A percentile compares a stretch with the other conserved stretches of the same genome.
Evolutionary conservation across 2,329 filamentous ascomycete species (phyloP).

Genomic region (Pestalotiopsis sp.): DNA sequence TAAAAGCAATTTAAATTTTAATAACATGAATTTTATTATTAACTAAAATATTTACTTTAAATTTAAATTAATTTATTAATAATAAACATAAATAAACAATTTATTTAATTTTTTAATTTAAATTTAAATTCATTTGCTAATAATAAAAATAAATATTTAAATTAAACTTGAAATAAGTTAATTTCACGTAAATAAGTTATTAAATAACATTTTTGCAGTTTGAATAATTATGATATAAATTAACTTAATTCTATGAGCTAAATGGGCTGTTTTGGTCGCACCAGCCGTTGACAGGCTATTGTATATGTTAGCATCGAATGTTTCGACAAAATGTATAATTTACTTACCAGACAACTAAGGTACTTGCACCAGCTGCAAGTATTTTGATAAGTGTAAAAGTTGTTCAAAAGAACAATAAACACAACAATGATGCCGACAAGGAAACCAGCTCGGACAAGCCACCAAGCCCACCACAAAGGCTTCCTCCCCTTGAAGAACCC

Average conservation of each 20-base stretch:
- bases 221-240: background rate
- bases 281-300: conserved; percentile 34
- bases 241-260: background rate
- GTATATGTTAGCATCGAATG: conserved; percentile 8
- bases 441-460: conserved; percentile 79
- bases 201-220: no score
- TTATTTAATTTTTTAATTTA: no score
- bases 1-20: no score
- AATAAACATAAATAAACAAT: no score
- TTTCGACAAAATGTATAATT: background rate
- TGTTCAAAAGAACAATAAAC: conserved; percentile 84
- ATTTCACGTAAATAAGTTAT: no score
- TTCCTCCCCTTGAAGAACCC: conserved; percentile 93
- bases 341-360: conserved; percentile 85
- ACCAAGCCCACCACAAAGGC: conserved; percentile 97
- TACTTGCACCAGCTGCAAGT: conserved; percentile 94
- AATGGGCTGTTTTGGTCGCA: conserved; percentile 29
- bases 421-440: conserved; percentile 80
- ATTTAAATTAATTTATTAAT: no score
- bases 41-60: no score
- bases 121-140: no score
- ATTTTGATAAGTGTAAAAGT: conserved; percentile 82
- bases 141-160: no score
- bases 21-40: no score
- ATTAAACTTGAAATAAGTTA: no score